Conservation (phyloP, 495 filamentous ascomycete genomes). For the Physcia stellaris region DNA sequence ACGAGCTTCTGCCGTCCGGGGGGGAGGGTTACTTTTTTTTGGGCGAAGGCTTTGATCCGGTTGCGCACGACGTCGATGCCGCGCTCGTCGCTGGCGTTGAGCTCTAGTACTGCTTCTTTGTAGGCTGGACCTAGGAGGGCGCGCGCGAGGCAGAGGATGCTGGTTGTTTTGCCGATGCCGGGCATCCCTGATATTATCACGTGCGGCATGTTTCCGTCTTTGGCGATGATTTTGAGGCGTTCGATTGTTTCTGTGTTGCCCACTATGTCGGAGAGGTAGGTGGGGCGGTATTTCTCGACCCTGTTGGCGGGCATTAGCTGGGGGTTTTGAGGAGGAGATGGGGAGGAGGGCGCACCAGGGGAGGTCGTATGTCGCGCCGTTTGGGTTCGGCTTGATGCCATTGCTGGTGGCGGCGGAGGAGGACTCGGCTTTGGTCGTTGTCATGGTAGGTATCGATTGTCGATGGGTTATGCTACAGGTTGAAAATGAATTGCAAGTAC, state of each 20-base stretch:
- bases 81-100: slow-evolving; percentile 94
- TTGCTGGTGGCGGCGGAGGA: slow-evolving; percentile 55
- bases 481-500: no score
- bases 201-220: slow-evolving; percentile 99
- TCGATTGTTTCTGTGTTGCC: slow-evolving; percentile 97
- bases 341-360: slow-evolving; percentile 29
- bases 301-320: slow-evolving; percentile 30
- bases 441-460: no score
- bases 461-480: no score
- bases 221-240: slow-evolving; percentile 94
- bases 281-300: slow-evolving; percentile 96
- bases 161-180: slow-evolving; percentile 98
- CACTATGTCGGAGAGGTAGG: slow-evolving; percentile 91
- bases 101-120: slow-evolving; percentile 92
- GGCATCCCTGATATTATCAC: slow-evolving; percentile 99
- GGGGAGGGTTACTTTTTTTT: slow-evolving; percentile 97
- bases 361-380: slow-evolving; percentile 65
- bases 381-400: slow-evolving; percentile 47
- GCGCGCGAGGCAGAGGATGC: slow-evolving; percentile 81
- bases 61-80: slow-evolving; percentile 98
- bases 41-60: slow-evolving; percentile 95
- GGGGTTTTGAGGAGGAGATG: background rate
- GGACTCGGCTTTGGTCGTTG: slow-evolving; percentile 6
- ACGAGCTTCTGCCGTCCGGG: slow-evolving; percentile 86
- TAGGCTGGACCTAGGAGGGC: slow-evolving; percentile 88